Evolutionary conservation across 2,329 filamentous ascomycete genomes (phyloP).

Genomic region (Paraphaeosphaeria minitans): DNA sequence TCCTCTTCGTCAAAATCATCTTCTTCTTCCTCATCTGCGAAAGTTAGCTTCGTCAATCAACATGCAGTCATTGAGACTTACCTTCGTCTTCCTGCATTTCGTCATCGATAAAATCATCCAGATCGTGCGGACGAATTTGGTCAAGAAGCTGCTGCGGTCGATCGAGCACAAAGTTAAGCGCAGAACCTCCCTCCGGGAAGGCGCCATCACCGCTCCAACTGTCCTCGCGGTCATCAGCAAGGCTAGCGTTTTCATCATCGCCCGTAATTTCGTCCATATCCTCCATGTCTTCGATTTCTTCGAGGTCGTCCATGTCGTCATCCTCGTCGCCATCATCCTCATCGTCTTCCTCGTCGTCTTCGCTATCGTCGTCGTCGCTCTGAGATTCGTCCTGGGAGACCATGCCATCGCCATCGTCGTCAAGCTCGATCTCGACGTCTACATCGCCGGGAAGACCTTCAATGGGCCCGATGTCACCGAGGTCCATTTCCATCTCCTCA

Average conservation of each 20-base stretch:
- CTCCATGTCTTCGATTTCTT: constrained; percentile 51
- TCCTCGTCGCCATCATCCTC: constrained; percentile 55
- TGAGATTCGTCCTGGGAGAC: constrained; percentile 60
- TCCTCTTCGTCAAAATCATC: constrained; percentile 72
- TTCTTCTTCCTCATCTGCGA: constrained; percentile 59
- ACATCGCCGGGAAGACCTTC: constrained; percentile 68
- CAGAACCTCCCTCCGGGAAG: constrained; percentile 56
- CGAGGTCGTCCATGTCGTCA: constrained; percentile 49
- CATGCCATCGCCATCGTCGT: constrained; percentile 65
- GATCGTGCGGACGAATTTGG: constrained; percentile 51
- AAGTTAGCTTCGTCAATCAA: constrained; percentile 38
- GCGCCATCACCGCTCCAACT: constrained; percentile 56
- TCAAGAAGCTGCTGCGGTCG: constrained; percentile 48
- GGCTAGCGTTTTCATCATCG: constrained; percentile 54
- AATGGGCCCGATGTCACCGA: constrained; percentile 77
- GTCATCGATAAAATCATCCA: constrained; percentile 61
- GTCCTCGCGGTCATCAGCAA: constrained; percentile 47
- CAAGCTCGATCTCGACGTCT: constrained; percentile 87
- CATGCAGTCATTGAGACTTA: constrained; percentile 50
- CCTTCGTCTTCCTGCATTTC: constrained; percentile 64
- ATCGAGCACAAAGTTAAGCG: constrained; percentile 42
- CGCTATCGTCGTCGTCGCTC: constrained; percentile 61
- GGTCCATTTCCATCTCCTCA: constrained; percentile 83
- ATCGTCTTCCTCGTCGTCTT: constrained; percentile 57
- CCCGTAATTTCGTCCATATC: constrained; percentile 53